phyloP scores from a whole-genome alignment of 2,329 filamentous ascomycete genomes.

The Aspergillus sp. region DNA sequence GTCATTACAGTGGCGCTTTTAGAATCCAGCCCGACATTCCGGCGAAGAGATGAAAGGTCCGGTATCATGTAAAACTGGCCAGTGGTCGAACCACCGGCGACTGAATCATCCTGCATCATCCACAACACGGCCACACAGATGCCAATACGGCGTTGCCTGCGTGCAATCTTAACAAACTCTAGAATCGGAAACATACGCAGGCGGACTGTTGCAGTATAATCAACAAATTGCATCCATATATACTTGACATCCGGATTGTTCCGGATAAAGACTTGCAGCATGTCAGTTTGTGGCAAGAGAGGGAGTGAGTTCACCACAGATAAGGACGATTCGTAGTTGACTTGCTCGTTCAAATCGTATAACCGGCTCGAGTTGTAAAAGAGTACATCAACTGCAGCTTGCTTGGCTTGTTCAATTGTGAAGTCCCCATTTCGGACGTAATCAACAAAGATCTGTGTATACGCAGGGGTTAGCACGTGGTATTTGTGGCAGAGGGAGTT shows the following conservation, averaged over 20 bases:
- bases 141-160: slow-evolving; percentile 56
- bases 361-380: slow-evolving; percentile 79
- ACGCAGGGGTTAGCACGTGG: background rate
- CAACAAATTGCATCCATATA: slow-evolving; percentile 75
- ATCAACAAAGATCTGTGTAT: slow-evolving; percentile 63
- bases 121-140: slow-evolving; percentile 69
- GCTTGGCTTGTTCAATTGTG: slow-evolving; percentile 63
- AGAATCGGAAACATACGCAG: slow-evolving; percentile 70
- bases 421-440: slow-evolving; percentile 69
- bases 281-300: slow-evolving; percentile 20
- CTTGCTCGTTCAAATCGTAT: slow-evolving; percentile 63
- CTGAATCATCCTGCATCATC: slow-evolving; percentile 68
- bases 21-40: slow-evolving; percentile 60
- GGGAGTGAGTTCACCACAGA: slow-evolving; percentile 9
- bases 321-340: slow-evolving; percentile 24
- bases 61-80: slow-evolving; percentile 71
- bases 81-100: slow-evolving; percentile 58
- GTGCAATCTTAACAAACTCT: slow-evolving; percentile 56
- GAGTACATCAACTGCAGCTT: slow-evolving; percentile 68
- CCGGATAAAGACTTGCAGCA: slow-evolving; percentile 54
- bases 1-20: slow-evolving; percentile 68
- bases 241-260: slow-evolving; percentile 62
- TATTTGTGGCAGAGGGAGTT: slow-evolving; percentile 24
- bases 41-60: slow-evolving; percentile 65
- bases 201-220: slow-evolving; percentile 73